Evolutionary conservation across 2,329 filamentous ascomycete species (phyloP).

Genomic region (Triangularia verruculosa): DNA sequence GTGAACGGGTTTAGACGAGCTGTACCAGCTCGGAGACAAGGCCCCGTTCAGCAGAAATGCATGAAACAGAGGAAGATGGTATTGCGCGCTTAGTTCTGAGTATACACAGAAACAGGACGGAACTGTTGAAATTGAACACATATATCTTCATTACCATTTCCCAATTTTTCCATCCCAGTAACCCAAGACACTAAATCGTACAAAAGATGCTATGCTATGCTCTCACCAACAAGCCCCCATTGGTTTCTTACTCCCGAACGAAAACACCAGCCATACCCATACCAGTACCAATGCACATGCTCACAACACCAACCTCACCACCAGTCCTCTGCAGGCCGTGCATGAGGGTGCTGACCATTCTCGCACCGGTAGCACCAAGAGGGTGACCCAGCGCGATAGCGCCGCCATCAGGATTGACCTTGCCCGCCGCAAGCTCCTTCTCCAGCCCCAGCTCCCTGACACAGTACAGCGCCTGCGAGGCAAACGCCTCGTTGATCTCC

Average conservation of each 20-base stretch:
- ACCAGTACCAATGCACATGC: slow-evolving; percentile 86
- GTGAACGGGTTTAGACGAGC: slow-evolving; percentile 34
- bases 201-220: background rate
- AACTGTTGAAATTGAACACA: background rate
- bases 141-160: background rate
- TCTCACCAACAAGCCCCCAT: background rate
- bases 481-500: slow-evolving; percentile 90
- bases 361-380: slow-evolving; percentile 80
- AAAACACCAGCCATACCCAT: slow-evolving; percentile 59
- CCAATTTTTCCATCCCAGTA: slow-evolving; percentile 1
- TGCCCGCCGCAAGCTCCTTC: slow-evolving; percentile 57
- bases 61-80: background rate
- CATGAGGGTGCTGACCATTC: slow-evolving; percentile 71
- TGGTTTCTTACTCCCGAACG: slow-evolving; percentile 30
- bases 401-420: slow-evolving; percentile 88
- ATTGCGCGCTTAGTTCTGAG: background rate
- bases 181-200: slow-evolving; percentile 4
- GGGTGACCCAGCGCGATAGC: slow-evolving; percentile 94
- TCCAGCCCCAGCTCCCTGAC: slow-evolving; percentile 67
- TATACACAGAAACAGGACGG: background rate
- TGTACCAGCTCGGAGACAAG: background rate
- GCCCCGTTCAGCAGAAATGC: background rate
- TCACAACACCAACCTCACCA: slow-evolving; percentile 77
- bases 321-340: slow-evolving; percentile 67
- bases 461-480: slow-evolving; percentile 66